Evolutionary conservation across 345 rosid genomes (phyloP).

Genomic region (Erysimum cheiranthoides): DNA sequence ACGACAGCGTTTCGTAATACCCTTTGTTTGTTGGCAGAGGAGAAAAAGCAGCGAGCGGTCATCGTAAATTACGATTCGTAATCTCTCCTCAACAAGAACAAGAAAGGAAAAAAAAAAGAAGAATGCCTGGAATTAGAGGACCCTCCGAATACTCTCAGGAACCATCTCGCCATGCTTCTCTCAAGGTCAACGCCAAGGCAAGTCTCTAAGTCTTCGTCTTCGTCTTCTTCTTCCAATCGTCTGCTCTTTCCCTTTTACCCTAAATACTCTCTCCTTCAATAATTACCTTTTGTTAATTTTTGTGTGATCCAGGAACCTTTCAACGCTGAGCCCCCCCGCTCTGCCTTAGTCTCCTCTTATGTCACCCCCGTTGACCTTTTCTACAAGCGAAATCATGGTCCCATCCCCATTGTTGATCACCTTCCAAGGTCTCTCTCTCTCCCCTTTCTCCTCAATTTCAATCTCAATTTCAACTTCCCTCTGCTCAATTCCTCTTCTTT

Average conservation of each 20-base stretch:
- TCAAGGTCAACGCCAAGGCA: conserved; percentile 80
- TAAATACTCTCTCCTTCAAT: neutral
- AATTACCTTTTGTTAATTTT: neutral
- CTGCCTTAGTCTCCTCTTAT: conserved; percentile 69
- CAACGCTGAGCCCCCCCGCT: conserved; percentile 93
- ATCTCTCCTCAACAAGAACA: too few species aligned
- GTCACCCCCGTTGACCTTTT: conserved; percentile 86
- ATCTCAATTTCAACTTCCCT: neutral
- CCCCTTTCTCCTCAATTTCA: neutral
- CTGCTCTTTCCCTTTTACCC: neutral
- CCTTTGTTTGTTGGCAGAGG: too few species aligned
- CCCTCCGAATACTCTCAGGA: conserved; percentile 84
- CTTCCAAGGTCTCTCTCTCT: conserved; percentile 56
- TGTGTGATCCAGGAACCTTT: conserved; percentile 70
- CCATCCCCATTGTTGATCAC: conserved; percentile 84
- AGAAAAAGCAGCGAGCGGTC: too few species aligned
- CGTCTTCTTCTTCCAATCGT: neutral
- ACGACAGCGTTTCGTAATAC: too few species aligned
- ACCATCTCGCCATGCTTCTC: conserved; percentile 78
- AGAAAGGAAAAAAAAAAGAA: too few species aligned
- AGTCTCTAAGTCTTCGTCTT: too few species aligned
- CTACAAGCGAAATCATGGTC: conserved; percentile 96
- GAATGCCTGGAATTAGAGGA: conserved; percentile 78
- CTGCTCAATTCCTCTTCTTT: conserved; percentile 29
- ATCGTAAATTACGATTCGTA: too few species aligned